These are phyloP conservation scores for Moniliophthora roreri DNA, from an alignment of 1,284 basidiomycete species.

Conservation along the genomic window DNA sequence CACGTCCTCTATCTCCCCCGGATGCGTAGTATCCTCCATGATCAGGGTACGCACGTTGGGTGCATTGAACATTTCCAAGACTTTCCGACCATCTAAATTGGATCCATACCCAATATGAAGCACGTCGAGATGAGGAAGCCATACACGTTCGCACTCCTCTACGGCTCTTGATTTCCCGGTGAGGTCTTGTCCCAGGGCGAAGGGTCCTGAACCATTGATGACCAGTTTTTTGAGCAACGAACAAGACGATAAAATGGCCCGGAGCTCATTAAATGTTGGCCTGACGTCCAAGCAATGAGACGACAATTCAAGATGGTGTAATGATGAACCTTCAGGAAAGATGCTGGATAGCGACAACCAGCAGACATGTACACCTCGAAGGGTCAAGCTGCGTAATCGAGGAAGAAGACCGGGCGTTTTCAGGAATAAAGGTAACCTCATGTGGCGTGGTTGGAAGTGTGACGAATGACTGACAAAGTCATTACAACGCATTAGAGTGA, in stretches of 20 bases:
- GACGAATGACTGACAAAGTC: conserved; percentile 46
- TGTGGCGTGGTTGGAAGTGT: conserved; percentile 39
- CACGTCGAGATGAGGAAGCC: conserved; percentile 32
- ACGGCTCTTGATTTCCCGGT: conserved; percentile 23
- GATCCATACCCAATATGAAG: conserved; percentile 41
- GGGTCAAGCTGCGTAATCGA: conserved; percentile 38
- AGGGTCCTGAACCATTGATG: conserved; percentile 45
- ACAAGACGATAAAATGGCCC: conserved; percentile 34
- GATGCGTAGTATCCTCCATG: conserved; percentile 41
- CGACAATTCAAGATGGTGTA: conserved; percentile 41
- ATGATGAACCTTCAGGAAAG: conserved; percentile 18
- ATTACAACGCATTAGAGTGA: conserved; percentile 57
- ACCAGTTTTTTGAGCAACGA: conserved; percentile 39
- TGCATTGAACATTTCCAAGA: conserved; percentile 37
- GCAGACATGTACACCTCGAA: conserved; percentile 50
- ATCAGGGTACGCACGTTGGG: conserved; percentile 30
- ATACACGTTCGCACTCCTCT: conserved; percentile 22
- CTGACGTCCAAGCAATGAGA: conserved; percentile 48
- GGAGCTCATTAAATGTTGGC: conserved; percentile 40
- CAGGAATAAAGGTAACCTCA: conserved; percentile 36
- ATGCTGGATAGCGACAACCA: conserved; percentile 39
- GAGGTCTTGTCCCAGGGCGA: background rate
- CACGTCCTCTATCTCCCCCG: conserved; percentile 32
- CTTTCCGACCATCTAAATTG: conserved; percentile 30
- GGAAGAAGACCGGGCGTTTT: conserved; percentile 28